These are phyloP conservation scores for Scedosporium boydii DNA, from an alignment of 2,329 filamentous ascomycete genomes.

Conservation along the genomic window DNA sequence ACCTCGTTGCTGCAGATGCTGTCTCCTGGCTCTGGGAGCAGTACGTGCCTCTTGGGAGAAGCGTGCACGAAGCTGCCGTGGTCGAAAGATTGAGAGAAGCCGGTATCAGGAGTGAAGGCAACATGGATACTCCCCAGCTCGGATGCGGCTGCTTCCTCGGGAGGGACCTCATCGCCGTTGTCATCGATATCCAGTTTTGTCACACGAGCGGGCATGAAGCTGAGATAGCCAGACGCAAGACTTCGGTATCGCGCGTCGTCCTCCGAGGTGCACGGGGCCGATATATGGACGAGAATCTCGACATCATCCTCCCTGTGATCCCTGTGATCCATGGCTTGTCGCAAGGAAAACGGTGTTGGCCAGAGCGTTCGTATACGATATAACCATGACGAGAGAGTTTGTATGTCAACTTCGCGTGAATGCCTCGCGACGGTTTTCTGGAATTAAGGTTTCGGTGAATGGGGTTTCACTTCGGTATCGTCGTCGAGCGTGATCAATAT, in stretches of 20 bases:
- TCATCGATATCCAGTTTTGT: background rate
- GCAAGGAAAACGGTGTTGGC: background rate
- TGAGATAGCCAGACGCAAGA: conserved; percentile 41
- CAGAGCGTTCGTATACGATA: background rate
- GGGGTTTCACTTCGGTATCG: background rate
- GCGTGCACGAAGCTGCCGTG: background rate
- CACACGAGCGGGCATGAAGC: conserved; percentile 27
- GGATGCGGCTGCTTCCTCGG: background rate
- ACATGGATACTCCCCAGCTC: background rate
- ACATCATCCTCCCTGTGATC: conserved; percentile 17
- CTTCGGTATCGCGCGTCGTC: conserved; percentile 40
- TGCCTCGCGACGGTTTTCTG: background rate
- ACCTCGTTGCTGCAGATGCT: background rate
- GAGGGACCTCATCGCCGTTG: background rate
- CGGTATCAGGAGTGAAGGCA: background rate
- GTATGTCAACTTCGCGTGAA: background rate
- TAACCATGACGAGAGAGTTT: background rate
- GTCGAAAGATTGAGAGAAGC: background rate
- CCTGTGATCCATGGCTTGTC: background rate
- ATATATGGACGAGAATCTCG: conserved; percentile 47
- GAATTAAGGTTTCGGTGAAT: background rate
- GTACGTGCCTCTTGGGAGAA: background rate
- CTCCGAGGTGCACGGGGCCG: conserved; percentile 35
- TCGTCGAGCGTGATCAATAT: background rate
- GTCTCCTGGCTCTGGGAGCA: background rate